Base-by-base conservation (phyloP, 1,139 yeast species). In the Pichia sp. region DNA sequence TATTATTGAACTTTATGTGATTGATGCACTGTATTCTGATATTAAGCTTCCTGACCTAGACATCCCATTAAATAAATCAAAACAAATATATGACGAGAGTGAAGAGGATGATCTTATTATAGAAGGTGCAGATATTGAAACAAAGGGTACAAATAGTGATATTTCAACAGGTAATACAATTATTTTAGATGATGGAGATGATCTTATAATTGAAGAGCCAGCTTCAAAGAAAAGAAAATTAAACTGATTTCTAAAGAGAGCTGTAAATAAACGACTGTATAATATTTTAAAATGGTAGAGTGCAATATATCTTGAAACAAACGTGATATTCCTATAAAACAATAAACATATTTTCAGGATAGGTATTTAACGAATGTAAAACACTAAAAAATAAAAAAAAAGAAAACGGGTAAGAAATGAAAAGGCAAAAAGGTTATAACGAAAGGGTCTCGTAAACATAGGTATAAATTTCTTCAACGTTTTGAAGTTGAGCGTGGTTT, bases 1-100 rank as follows among this genome's bases (percentile, higher is more conserved):
- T 55, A 78, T 85, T 48, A 65, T 89, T 35, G 97, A 90, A 60
- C 65, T 90, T 32, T 82, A 78, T 56, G 60, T 85, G 25, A 60
- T 64, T 34, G 61, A 58, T 41, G 52, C 39, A 8, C 40, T 40
- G 3, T 45, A 48, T 3, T 51, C 64, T 1, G 68, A 70, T 9
- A 47, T 71, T 20, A 60, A 54, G 2, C 61, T 72, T n/a, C 73
- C 74, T 1, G 59, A 61, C 12, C 58, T 66, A 42, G 56, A 57
- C 5, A 49, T 62, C 11, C 64, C 64, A 12, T 26, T 40, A 6
- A 53, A 46, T 27, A 51, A 49, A 43, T 18, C 18, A 7, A 22
- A 23, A 7, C 22, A 32, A 24, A 22, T 22, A 27, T 13, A 16
- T 18, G 36, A 18, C 5, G 36, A 32, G 15, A 18, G 5, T 18